Conservation (phyloP, 176 grass and related monocot species). For the Panicum miliaceum region DNA sequence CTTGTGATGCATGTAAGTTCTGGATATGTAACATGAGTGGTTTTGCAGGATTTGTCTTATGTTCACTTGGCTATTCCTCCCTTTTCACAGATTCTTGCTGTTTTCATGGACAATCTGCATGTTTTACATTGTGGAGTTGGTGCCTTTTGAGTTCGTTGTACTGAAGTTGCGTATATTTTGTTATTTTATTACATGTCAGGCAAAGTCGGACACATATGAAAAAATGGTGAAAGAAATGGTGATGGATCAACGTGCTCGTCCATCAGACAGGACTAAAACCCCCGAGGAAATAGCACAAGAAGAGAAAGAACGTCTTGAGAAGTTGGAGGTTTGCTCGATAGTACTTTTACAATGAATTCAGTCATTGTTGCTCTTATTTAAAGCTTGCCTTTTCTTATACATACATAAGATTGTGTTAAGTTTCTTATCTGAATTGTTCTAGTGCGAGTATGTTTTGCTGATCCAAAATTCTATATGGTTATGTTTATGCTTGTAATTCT, state of each 20-base stretch:
- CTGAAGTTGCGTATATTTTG: constrained; percentile 36
- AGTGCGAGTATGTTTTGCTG: constrained; percentile 6
- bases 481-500: constrained; percentile 3
- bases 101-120: constrained; percentile 5
- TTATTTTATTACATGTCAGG: constrained; percentile 40
- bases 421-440: constrained; percentile 32
- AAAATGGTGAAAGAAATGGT: constrained; percentile 95
- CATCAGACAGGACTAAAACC: constrained; percentile 88
- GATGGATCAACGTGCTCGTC: constrained; percentile 77
- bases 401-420: neutral
- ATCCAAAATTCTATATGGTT: neutral
- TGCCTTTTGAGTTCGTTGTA: constrained; percentile 1
- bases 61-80: neutral
- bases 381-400: neutral
- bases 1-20: neutral
- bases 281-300: constrained; percentile 94
- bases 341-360: neutral
- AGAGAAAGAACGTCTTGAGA: constrained; percentile 86
- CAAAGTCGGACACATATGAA: constrained; percentile 71
- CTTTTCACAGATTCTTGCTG: constrained; percentile 12
- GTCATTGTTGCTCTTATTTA: constrained; percentile 34
- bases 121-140: constrained; percentile 8
- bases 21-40: neutral
- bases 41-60: neutral
- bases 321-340: constrained; percentile 67